These are phyloP conservation scores for Pseudoscleropodium purum DNA, from an alignment of 225 moss, liverwort and hornwort genomes.

Conservation along the genomic window DNA sequence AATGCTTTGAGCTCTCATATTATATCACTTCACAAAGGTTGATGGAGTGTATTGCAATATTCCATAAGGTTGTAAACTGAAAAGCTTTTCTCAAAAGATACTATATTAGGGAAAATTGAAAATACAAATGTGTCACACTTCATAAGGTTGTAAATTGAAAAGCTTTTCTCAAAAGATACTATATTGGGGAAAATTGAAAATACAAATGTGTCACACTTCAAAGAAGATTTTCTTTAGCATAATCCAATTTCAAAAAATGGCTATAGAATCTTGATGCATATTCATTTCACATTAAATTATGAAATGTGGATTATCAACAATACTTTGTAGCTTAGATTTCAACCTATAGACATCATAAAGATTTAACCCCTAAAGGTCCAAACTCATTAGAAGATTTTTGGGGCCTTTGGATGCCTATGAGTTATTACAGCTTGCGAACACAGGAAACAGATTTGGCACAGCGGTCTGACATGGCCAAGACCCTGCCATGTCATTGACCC, in stretches of 20 bases:
- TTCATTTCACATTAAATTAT: neutral
- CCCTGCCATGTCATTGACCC: no score
- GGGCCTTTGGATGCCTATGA: no score
- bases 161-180: neutral
- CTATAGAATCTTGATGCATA: neutral
- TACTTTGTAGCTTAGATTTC: neutral
- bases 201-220: neutral
- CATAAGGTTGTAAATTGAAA: neutral
- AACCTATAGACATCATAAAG: neutral
- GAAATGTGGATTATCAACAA: neutral
- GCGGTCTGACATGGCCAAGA: no score
- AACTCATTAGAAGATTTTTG: no score
- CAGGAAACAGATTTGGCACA: no score
- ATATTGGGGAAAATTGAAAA: neutral
- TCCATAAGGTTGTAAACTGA: neutral
- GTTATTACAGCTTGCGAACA: no score
- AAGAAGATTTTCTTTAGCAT: no score
- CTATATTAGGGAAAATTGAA: neutral
- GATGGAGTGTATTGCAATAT: neutral
- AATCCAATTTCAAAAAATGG: neutral
- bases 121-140: neutral
- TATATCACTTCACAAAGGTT: neutral
- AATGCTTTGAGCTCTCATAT: neutral
- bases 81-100: neutral
- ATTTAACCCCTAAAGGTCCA: no score